Evolutionary conservation across 345 rosid species (phyloP).

Genomic region (Arabis hirsuta): DNA sequence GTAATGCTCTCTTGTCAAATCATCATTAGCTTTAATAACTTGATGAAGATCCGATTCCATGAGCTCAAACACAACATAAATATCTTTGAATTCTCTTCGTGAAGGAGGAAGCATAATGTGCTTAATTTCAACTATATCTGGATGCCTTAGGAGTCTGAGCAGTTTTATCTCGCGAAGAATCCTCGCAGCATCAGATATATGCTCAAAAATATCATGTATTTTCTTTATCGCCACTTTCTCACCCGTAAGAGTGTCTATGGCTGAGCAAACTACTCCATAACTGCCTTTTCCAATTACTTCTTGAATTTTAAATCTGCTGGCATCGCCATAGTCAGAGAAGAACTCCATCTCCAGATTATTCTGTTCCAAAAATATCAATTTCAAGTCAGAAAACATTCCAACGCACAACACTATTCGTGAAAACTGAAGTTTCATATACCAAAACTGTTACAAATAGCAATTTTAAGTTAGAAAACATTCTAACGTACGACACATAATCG

Average conservation of each 20-base stretch:
- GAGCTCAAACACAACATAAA: conserved; percentile 94
- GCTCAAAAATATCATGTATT: conserved; percentile 88
- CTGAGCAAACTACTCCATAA: conserved; percentile 94
- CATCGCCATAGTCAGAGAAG: conserved; percentile 94
- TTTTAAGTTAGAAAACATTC: too few species aligned
- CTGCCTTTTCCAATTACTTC: conserved; percentile 97
- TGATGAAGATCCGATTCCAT: conserved; percentile 98
- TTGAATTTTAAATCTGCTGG: conserved; percentile 77
- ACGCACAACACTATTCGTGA: neutral
- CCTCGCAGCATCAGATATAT: conserved; percentile 89
- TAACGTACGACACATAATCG: neutral
- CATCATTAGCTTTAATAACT: conserved; percentile 97
- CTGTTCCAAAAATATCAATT: conserved; percentile 50
- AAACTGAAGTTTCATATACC: too few species aligned
- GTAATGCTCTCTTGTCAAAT: conserved; percentile 90
- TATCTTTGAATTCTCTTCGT: conserved; percentile 88
- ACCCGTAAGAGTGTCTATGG: conserved; percentile 79
- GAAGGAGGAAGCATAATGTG: conserved; percentile 98
- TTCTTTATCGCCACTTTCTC: conserved; percentile 94
- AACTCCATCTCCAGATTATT: conserved; percentile 80
- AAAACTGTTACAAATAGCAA: too few species aligned
- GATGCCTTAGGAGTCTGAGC: conserved; percentile 83
- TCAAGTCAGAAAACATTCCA: conserved; percentile 2
- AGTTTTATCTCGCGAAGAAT: conserved; percentile 92
- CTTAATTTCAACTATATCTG: conserved; percentile 92